phyloP scores from a whole-genome alignment of 2,329 filamentous ascomycete genomes.

The Calonectria pseudoturangicola region DNA sequence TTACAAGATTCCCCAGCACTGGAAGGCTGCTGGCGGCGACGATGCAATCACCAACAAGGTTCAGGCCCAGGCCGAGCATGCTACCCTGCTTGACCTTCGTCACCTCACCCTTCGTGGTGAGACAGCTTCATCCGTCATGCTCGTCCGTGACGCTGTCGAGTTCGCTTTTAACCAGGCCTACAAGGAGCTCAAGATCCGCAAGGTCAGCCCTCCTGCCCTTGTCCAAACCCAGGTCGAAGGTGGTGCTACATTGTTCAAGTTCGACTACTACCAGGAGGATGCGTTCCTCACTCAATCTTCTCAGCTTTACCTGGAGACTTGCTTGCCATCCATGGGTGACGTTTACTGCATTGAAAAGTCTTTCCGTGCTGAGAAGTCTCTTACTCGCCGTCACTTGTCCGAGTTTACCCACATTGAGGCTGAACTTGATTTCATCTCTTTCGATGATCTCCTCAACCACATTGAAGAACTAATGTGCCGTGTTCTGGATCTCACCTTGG shows the following conservation, averaged over 20 bases:
- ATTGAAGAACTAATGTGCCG: constrained; percentile 91
- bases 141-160: constrained; percentile 88
- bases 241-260: constrained; percentile 91
- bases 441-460: constrained; percentile 90
- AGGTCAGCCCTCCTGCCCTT: constrained; percentile 91
- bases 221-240: constrained; percentile 98
- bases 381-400: constrained; percentile 94
- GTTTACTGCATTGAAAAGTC: constrained; percentile 99
- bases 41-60: constrained; percentile 92
- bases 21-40: constrained; percentile 86
- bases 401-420: constrained; percentile 99
- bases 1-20: constrained; percentile 82
- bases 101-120: constrained; percentile 92
- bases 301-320: constrained; percentile 98
- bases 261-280: constrained; percentile 91
- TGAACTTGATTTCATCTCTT: constrained; percentile 96
- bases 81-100: constrained; percentile 83
- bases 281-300: constrained; percentile 97
- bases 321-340: constrained; percentile 90
- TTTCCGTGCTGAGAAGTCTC: constrained; percentile 97
- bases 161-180: constrained; percentile 87
- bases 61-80: constrained; percentile 72
- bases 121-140: constrained; percentile 88
- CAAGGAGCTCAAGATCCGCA: constrained; percentile 84
- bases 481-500: constrained; percentile 86